These are phyloP conservation scores for Dorcoceras hygrometricum DNA, from an alignment of 257 asterid species.

Conservation along the genomic window DNA sequence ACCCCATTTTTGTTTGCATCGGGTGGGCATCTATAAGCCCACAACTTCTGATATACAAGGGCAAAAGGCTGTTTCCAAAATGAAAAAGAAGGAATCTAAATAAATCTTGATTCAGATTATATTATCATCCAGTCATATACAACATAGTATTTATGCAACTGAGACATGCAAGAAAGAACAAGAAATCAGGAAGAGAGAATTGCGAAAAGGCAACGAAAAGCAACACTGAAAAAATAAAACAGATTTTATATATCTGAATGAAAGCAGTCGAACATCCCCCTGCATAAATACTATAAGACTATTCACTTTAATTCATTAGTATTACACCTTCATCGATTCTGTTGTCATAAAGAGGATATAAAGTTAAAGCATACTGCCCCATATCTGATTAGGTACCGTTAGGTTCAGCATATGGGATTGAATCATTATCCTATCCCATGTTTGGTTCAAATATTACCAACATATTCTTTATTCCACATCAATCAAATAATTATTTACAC, in stretches of 20 bases:
- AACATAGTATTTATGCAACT: not conserved
- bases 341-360: too few species aligned
- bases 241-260: not conserved
- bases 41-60: not conserved
- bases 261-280: not conserved
- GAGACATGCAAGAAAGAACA: not conserved
- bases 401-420: too few species aligned
- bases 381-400: too few species aligned
- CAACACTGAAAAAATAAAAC: constrained; percentile 5
- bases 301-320: constrained; percentile 9
- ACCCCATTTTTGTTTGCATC: constrained; percentile 5
- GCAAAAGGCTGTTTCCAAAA: not conserved
- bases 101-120: not conserved
- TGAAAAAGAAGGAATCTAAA: not conserved
- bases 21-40: not conserved
- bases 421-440: too few species aligned
- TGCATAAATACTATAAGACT: not conserved
- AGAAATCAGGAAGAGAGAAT: not conserved
- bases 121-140: not conserved
- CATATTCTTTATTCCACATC: too few species aligned
- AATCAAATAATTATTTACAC: too few species aligned
- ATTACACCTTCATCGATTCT: not conserved
- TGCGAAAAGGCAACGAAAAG: too few species aligned
- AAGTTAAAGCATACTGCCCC: not conserved
- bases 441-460: too few species aligned